Base-by-base conservation (phyloP, 768 basidiomycete genomes). In the Auricularia sp. region DNA sequence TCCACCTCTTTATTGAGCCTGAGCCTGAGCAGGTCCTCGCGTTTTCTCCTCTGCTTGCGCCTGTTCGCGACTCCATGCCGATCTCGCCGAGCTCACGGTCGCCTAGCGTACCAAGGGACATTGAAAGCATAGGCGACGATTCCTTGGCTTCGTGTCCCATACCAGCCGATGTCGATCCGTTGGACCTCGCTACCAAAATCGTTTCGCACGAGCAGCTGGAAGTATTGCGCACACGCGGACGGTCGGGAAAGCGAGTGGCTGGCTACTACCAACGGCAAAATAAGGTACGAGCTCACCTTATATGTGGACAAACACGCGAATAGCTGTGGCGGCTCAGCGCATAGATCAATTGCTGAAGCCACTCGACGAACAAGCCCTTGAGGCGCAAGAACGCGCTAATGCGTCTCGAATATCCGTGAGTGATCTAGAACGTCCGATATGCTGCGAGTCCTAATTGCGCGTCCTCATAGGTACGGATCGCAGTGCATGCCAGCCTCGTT, bases 401-500 rank as follows among this genome's bases (percentile, higher is more conserved):
- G 47, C 47, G 1, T 51, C 47, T 18, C 47, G 47, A 6, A 6
- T 51, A 18, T 21, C 47, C 21, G 47, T 51, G 47, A 0, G 47
- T 51, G 6, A 6, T 5, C 47, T 16, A 7, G 1, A 6, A 8
- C 2, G 6, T 5, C 18, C 18, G 18, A 21, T 29, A 16, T 51
- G 11, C 18, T 18, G 6, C 18, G 18, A 18, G 47, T 8, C 6
- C 47, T 51, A 8, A 51, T 51, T 29, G 47, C 18, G 18, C 47
- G 16, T 16, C 16, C 47, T 51, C 68, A 29, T 29, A 95, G 90
- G 85, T 98, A 67, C 91, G 89, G 76, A 88, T 95, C 56, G 96
- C 95, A 3, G 77, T 98, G 44, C 91, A 85, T 75, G 87, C 88
- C 14, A 93, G 90, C 71, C 80, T 98, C 18, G 71, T 83, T 35